Percentiles rank a stretch among this genome's conserved stretches.
Conservation (phyloP, 495 filamentous ascomycete species). For the Penicillium bialowiezense region DNA sequence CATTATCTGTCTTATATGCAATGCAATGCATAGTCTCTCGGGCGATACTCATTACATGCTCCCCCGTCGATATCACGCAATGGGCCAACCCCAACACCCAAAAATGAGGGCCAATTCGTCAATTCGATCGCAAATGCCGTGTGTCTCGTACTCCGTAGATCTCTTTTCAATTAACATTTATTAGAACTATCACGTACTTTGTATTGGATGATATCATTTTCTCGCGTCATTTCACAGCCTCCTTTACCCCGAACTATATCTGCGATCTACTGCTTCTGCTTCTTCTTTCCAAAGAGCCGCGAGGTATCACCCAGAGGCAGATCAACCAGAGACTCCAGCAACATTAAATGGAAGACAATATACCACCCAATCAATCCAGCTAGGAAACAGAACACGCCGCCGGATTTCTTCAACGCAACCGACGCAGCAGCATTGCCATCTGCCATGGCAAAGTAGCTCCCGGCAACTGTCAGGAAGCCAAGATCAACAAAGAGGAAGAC, state of each 20-base stretch:
- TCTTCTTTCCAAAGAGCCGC: constrained; percentile 35
- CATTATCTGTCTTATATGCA: neutral
- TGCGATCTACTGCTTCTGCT: constrained; percentile 2
- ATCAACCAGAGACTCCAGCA: constrained; percentile 40
- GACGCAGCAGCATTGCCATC: constrained; percentile 36
- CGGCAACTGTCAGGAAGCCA: constrained; percentile 43
- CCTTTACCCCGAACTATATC: neutral
- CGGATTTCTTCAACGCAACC: constrained; percentile 40
- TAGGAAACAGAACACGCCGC: constrained; percentile 45
- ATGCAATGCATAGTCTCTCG: neutral
- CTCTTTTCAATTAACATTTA: neutral
- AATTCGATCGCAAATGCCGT: neutral
- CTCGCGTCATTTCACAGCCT: no score
- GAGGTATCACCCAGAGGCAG: constrained; percentile 48
- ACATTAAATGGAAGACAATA: constrained; percentile 44
- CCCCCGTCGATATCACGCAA: neutral
- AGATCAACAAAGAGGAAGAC: constrained; percentile 48
- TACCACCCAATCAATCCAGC: constrained; percentile 50
- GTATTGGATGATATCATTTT: no score
- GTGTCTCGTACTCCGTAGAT: no score
- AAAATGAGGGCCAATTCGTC: neutral
- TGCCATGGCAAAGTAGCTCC: constrained; percentile 43
- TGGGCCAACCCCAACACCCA: neutral
- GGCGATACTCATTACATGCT: constrained; percentile 1
- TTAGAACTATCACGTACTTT: neutral